Base-by-base conservation (phyloP, 2,329 filamentous ascomycete genomes). In the Aspergillus ibericus region DNA sequence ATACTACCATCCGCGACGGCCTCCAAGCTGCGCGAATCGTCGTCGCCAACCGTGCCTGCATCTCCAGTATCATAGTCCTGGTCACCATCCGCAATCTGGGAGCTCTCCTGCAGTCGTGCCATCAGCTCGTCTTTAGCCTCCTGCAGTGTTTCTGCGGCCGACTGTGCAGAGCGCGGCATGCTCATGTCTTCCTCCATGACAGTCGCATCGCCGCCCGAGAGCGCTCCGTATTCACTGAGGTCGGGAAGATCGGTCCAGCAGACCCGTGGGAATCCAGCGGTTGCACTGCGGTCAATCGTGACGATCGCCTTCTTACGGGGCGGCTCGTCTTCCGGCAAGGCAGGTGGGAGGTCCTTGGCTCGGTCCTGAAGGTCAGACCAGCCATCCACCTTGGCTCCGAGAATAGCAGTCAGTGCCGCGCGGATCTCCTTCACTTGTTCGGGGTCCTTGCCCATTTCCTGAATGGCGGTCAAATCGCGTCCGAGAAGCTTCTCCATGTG, bases 51-150 rank as follows among this genome's bases (percentile, higher is more conserved):
- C 13, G 79, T 77, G 51, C 79, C 70, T 10, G 70, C 72, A 56
- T 77, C 74, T 6, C 70, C 70, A n/a, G 69, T 64, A 57, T 79
- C 77, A 57, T 79, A 78, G 32, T 75, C 71, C 18, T 73, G 72
- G 20, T 79, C 77, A 1, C 70, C 75, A 40, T 77, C 76, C 12
- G 72, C 71, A 22, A 77, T 69, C 34, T 76, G 75, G 1, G 75
- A 77, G 7, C 76, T 67, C 56, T 82, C 79, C 59, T 80, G 78
- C 18, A 81, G 65, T 18, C 80, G 74, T 32, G 78, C 77, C 78
- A 81, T 81, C 52, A 81, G 64, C 58, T 81, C 80, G 56, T 81
- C 79, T 61, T 82, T 82, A 5, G 80, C 79, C 63, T 80, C 77
- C 61, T 81, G 78, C n/a, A 82, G 67, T 1, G 79, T 81, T 58